phyloP scores from a whole-genome alignment of 2,329 filamentous ascomycete species.

The Cyanodermella asteris region DNA sequence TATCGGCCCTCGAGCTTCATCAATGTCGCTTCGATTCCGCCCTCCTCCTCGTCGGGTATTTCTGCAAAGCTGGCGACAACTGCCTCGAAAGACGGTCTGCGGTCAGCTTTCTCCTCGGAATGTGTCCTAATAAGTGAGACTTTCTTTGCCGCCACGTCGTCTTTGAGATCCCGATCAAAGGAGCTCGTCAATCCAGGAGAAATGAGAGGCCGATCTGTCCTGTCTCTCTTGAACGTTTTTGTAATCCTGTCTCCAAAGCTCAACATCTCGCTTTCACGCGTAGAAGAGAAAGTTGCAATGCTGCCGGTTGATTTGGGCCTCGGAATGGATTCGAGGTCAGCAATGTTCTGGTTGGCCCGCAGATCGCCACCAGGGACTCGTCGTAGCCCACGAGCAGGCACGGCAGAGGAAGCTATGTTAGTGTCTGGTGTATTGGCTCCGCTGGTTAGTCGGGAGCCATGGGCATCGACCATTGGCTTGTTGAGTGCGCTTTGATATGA shows the following conservation, averaged over 20 bases:
- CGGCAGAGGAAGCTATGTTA: no score
- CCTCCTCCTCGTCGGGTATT: constrained; percentile 73
- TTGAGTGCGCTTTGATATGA: no score
- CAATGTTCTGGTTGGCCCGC: constrained; percentile 42
- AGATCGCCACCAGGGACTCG: constrained; percentile 56
- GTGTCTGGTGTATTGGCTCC: no score
- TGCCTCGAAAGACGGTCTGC: constrained; percentile 63
- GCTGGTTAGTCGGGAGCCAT: no score
- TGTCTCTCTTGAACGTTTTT: no score
- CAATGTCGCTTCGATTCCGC: constrained; percentile 78
- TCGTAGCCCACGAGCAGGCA: no score
- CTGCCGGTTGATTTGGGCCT: constrained; percentile 17
- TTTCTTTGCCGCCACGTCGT: constrained; percentile 14
- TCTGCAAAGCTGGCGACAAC: constrained; percentile 72
- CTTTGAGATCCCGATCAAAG: no score
- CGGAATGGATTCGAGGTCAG: constrained; percentile 30
- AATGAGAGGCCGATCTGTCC: no score
- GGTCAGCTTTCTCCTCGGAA: constrained; percentile 30
- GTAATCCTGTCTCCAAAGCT: no score
- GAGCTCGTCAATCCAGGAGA: no score
- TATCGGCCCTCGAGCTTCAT: constrained; percentile 81
- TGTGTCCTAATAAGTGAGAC: constrained; percentile 26
- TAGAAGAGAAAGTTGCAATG: constrained; percentile 16
- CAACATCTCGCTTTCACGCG: no score
- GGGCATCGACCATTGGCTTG: no score